phyloP scores from a whole-genome alignment of 495 filamentous ascomycete genomes.

The Neurospora pannonica region DNA sequence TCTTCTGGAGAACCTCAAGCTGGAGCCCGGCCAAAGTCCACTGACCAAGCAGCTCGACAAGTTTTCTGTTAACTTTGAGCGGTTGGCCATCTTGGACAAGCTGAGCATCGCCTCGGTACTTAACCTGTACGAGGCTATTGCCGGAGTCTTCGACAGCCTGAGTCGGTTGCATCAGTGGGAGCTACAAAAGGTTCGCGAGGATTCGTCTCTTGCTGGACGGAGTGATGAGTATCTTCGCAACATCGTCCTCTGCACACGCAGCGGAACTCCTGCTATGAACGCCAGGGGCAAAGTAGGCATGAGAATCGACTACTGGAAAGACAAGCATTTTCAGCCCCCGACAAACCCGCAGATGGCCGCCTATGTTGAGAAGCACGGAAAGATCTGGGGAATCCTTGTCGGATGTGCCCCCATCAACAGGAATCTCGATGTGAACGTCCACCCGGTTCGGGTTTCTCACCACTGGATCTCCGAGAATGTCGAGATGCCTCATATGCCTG shows the following conservation, averaged over 20 bases:
- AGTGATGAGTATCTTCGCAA: constrained; percentile 42
- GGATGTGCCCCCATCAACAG: constrained; percentile 45
- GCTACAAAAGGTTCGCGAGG: constrained; percentile 47
- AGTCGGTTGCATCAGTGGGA: constrained; percentile 57
- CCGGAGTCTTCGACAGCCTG: constrained; percentile 64
- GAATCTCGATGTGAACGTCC: constrained; percentile 34
- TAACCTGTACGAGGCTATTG: constrained; percentile 83
- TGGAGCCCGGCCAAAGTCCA: constrained; percentile 34
- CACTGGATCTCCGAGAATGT: constrained; percentile 56
- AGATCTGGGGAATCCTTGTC: constrained; percentile 53
- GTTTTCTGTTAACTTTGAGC: constrained; percentile 74
- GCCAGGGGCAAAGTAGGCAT: constrained; percentile 61
- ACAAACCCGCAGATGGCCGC: constrained; percentile 14
- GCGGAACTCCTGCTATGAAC: constrained; percentile 76
- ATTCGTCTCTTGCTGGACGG: constrained; percentile 34
- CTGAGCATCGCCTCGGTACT: constrained; percentile 62
- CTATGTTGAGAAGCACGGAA: constrained; percentile 19
- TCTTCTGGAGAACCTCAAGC: constrained; percentile 43
- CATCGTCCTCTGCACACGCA: constrained; percentile 52
- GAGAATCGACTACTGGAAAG: constrained; percentile 79
- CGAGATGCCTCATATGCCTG: constrained; percentile 36
- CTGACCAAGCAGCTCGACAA: constrained; percentile 52
- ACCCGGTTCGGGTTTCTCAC: constrained; percentile 51
- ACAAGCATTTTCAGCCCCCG: constrained; percentile 42
- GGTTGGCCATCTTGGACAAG: constrained; percentile 67